Percentiles rank a stretch among this genome's conserved stretches.
phyloP scores from a whole-genome alignment of 352 stramenopile species.

The Globisporangium radiosum region DNA sequence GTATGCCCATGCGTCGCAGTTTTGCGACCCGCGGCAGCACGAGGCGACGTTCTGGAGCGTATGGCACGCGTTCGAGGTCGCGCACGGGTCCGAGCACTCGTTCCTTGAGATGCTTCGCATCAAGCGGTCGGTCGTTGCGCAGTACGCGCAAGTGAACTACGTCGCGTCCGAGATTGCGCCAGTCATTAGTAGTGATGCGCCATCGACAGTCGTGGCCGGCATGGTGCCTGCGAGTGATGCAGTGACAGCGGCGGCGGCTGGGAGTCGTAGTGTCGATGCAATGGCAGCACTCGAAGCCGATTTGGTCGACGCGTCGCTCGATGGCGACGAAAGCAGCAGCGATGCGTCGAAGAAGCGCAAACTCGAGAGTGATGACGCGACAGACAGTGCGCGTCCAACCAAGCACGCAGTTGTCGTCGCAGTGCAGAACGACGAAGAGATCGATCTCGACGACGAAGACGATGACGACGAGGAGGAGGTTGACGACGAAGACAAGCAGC shows the following conservation, averaged over 20 bases:
- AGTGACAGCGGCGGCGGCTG: constrained; percentile 36
- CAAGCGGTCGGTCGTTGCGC: constrained; percentile 94
- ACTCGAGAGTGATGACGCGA: constrained; percentile 36
- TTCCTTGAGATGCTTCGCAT: constrained; percentile 99
- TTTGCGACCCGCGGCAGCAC: constrained; percentile 93
- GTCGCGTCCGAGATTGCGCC: constrained; percentile 89
- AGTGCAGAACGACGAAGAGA: constrained; percentile 87
- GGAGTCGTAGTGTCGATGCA: constrained; percentile 39
- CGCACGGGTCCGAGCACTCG: constrained; percentile 96
- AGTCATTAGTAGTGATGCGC: constrained; percentile 7
- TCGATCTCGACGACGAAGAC: constrained; percentile 89
- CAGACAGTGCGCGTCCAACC: constrained; percentile 62
- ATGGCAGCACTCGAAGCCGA: constrained; percentile 84
- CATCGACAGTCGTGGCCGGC: constrained; percentile 20
- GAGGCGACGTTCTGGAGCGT: constrained; percentile 93
- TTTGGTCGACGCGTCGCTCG: constrained; percentile 52
- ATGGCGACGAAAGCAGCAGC: constrained; percentile 1
- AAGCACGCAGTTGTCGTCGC: constrained; percentile 77
- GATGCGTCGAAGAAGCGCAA: constrained; percentile 49
- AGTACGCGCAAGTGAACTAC: constrained; percentile 96
- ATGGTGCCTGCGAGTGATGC: constrained; percentile 43
- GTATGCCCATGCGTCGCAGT: constrained; percentile 94
- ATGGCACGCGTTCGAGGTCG: constrained; percentile 95
- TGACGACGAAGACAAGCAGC: neutral
- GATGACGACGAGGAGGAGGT: constrained; percentile 26